Evolutionary conservation across 2,329 filamentous ascomycete species (phyloP).

Genomic region (Microcyclosporella mali): DNA sequence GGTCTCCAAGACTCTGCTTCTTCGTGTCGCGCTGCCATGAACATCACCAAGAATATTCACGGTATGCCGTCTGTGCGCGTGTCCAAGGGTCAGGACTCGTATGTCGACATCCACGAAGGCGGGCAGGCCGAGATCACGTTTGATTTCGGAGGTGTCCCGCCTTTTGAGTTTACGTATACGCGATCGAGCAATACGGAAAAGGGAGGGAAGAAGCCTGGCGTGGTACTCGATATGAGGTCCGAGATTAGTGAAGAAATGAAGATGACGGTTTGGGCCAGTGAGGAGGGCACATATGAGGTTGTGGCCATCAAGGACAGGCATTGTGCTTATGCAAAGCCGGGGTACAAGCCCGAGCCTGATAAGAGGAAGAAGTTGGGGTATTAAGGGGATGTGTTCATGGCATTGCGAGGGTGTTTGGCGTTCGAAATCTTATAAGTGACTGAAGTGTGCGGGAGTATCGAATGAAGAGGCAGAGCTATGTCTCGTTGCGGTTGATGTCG

Average conservation of each 20-base stretch:
- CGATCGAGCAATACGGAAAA: constrained; percentile 77
- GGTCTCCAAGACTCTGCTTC: constrained; percentile 81
- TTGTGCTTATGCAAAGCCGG: constrained; percentile 78
- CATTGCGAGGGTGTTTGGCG: no score
- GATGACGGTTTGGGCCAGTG: constrained; percentile 76
- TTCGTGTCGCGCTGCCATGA: constrained; percentile 73
- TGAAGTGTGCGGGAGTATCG: no score
- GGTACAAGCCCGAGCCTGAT: constrained; percentile 37
- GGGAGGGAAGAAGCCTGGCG: constrained; percentile 60
- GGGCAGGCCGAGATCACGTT: constrained; percentile 90
- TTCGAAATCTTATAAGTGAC: no score
- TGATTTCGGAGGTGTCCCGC: constrained; percentile 90
- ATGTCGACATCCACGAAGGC: constrained; percentile 93
- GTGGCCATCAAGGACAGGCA: constrained; percentile 90
- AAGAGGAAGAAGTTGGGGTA: constrained; percentile 32
- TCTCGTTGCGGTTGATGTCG: no score
- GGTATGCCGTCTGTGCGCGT: constrained; percentile 87
- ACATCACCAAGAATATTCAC: constrained; percentile 78
- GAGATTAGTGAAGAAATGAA: constrained; percentile 75
- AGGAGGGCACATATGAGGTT: constrained; percentile 96
- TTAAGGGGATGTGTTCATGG: constrained; percentile 14
- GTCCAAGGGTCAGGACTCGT: constrained; percentile 71
- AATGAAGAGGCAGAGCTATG: no score
- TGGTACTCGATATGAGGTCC: constrained; percentile 83
- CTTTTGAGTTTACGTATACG: constrained; percentile 97